Base-by-base conservation (phyloP, 371 early-diverging fungal species). In the Lichtheimia corymbifera region DNA sequence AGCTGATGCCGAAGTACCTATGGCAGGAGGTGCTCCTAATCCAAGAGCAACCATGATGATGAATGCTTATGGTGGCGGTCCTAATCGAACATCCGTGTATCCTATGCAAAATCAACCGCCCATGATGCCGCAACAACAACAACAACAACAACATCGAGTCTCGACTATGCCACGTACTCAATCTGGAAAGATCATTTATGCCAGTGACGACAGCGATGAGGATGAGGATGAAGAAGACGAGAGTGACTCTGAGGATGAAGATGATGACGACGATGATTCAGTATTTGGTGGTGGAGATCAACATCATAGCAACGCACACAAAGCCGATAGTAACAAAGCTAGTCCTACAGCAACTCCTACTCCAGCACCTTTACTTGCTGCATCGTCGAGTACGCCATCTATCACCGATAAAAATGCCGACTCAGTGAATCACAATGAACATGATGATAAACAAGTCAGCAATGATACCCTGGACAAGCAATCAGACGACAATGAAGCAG, bases 121-220 rank as follows among this genome's bases (percentile, higher is more conserved):
- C 25, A 56, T 45, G 57, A 45, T 56, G 57, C 53, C 25, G 27
- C 53, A 27, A 52, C 58, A 52, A 50, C 30, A 43, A 30, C 63
- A 28, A n/a, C 49, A 30, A 35, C 59, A 52, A 28, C 50, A 47
- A 42, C 62, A 61, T 28, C 22, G 47, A 58, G 57, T 61, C 27
- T 54, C 41, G 25, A 59, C 51, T 24, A 55, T 45, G 13, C 65
- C 65, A 17, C 45, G 28, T n/a, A 59, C 22, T 35, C 60, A 44
- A 59, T 28, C 61, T 40, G 22, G 70, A 56, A 65, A 67, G 15
- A 53, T 67, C 0, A 72, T 71, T 25, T 73, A 65, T 58, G 76
- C 77, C 2, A 80, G 80, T 44, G 77, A 79, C 47, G 67, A 69
- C 1, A 71, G 72, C 27, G 77, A 76, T 14, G 65, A 64, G 5